Evolutionary conservation across 1,284 basidiomycete species (phyloP).

Genomic region (Leccinum fallax): DNA sequence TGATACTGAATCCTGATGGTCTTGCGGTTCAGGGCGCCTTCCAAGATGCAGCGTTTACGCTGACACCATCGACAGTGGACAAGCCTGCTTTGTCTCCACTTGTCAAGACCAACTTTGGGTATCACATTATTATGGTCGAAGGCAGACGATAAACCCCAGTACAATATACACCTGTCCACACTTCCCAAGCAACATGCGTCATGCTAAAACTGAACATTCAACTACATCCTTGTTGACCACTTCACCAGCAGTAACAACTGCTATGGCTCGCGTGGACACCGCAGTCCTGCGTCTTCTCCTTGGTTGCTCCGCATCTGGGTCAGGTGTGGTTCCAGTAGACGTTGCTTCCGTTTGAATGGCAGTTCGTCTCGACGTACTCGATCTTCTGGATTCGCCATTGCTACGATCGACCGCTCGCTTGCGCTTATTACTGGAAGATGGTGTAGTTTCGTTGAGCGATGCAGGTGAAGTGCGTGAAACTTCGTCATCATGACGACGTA

Average conservation of each 20-base stretch:
- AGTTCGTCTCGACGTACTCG: constrained; percentile 40
- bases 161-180: constrained; percentile 26
- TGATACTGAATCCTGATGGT: not conserved
- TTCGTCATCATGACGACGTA: constrained; percentile 74
- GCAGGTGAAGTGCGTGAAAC: constrained; percentile 45
- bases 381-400: constrained; percentile 35
- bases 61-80: constrained; percentile 76
- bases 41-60: constrained; percentile 80
- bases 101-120: constrained; percentile 82
- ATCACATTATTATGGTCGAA: constrained; percentile 88
- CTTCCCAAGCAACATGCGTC: constrained; percentile 11
- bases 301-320: constrained; percentile 63
- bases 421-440: constrained; percentile 32
- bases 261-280: constrained; percentile 34
- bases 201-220: constrained; percentile 24
- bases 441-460: constrained; percentile 35
- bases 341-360: constrained; percentile 47
- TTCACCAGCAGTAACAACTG: constrained; percentile 39
- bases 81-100: constrained; percentile 70
- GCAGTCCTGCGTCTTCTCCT: constrained; percentile 42
- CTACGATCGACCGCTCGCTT: constrained; percentile 35
- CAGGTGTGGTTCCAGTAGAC: constrained; percentile 52
- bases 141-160: constrained; percentile 58
- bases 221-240: constrained; percentile 43
- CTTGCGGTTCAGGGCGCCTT: constrained; percentile 56